phyloP scores from a whole-genome alignment of 2,329 filamentous ascomycete species.

The Macroventuria anomochaeta region DNA sequence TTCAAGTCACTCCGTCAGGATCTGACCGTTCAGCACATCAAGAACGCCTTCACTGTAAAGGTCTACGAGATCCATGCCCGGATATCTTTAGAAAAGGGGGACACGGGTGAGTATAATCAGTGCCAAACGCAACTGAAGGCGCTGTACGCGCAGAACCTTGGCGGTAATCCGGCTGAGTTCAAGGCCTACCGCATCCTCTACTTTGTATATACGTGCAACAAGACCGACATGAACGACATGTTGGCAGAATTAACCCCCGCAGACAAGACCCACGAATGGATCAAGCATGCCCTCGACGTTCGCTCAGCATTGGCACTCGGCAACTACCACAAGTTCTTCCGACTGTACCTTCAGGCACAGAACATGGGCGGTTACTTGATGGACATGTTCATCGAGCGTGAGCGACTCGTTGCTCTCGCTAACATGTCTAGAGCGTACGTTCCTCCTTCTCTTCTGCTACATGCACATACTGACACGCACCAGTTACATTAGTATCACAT shows the following conservation, averaged over 20 bases:
- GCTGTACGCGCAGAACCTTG: slow-evolving; percentile 84
- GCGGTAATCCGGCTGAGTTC: slow-evolving; percentile 92
- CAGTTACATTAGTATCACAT: slow-evolving; percentile 90
- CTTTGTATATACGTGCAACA: slow-evolving; percentile 98
- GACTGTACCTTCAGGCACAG: slow-evolving; percentile 89
- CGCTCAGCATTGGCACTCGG: slow-evolving; percentile 90
- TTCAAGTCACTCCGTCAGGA: slow-evolving; percentile 99
- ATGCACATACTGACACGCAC: slow-evolving; percentile 54
- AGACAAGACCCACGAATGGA: slow-evolving; percentile 88
- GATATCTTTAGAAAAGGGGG: slow-evolving; percentile 96
- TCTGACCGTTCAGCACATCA: slow-evolving; percentile 95
- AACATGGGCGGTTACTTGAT: slow-evolving; percentile 98
- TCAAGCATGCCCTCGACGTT: slow-evolving; percentile 86
- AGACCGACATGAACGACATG: slow-evolving; percentile 96
- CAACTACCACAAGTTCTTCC: slow-evolving; percentile 98
- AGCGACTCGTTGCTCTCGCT: slow-evolving; percentile 87
- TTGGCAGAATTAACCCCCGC: slow-evolving; percentile 97
- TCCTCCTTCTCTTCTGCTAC: too few relatives aligned
- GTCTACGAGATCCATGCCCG: slow-evolving; percentile 98
- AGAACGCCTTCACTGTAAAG: slow-evolving; percentile 92
- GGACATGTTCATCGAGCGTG: slow-evolving; percentile 97
- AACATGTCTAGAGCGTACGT: slow-evolving; percentile 95
- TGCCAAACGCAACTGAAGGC: slow-evolving; percentile 97
- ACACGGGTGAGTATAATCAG: slow-evolving; percentile 99
- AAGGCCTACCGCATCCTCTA: slow-evolving; percentile 99